Conservation (phyloP, 768 basidiomycete species). For the Sarcodon aspratus region DNA sequence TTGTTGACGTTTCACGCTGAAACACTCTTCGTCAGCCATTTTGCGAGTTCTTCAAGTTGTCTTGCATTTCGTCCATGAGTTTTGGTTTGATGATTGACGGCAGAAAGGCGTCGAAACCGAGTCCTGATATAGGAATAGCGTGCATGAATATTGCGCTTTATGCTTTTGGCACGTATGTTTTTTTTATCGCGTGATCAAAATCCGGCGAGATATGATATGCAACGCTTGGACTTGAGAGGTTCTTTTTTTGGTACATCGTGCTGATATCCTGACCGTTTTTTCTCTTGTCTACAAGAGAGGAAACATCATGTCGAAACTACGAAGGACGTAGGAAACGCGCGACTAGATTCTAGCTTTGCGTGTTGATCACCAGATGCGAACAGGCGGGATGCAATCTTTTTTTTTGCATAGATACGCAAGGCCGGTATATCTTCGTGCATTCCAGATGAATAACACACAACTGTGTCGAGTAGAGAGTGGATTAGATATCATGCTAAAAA, state of each 20-base stretch:
- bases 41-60: slow-evolving; percentile 6
- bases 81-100: background rate
- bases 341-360: slow-evolving; percentile 49
- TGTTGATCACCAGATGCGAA: slow-evolving; percentile 25
- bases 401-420: too few species aligned
- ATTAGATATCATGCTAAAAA: too few species aligned
- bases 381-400: too few species aligned
- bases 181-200: slow-evolving; percentile 44
- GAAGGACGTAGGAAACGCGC: slow-evolving; percentile 46
- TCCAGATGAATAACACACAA: too few species aligned
- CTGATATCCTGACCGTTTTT: too few species aligned
- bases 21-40: slow-evolving; percentile 11
- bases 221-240: slow-evolving; percentile 33
- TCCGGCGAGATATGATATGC: slow-evolving; percentile 38
- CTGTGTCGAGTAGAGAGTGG: too few species aligned
- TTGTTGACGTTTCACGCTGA: slow-evolving; percentile 15
- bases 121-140: slow-evolving; percentile 41
- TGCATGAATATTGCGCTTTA: slow-evolving; percentile 42
- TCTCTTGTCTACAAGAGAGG: too few species aligned
- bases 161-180: slow-evolving; percentile 35
- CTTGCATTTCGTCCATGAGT: background rate
- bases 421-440: too few species aligned
- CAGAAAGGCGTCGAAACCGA: slow-evolving; percentile 51
- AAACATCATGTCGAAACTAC: too few species aligned
- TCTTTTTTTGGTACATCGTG: too few species aligned